Base-by-base conservation (phyloP, 768 basidiomycete genomes). In the Lepiota subincarnata region DNA sequence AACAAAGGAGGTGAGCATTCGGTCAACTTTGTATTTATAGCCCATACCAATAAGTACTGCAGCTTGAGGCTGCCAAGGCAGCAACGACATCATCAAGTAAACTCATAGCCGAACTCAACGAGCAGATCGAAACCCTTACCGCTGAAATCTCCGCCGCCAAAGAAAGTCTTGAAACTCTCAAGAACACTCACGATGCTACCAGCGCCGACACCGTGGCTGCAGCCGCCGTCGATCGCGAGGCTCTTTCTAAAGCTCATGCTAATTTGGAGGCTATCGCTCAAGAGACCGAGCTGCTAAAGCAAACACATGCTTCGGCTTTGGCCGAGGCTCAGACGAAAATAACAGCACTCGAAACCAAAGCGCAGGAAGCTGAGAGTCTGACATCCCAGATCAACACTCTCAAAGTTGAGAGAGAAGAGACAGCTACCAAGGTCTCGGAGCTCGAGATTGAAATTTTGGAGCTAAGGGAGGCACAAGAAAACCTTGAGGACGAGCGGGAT, bases 401-500 rank as follows among this genome's bases (percentile, higher is more conserved):
- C 56, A 82, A 80, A 64, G 65, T 64, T 11, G 86, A 89, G 67
- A 85, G 82, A 61, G 87, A 87, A 61, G 89, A 90, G 54, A 82
- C 71, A 38, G 79, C 83, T 7, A 73, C 70, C 62, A 89, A 84
- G 67, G 71, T 92, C 3, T 89, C 87, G 0, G 90, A 93, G 61
- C 73, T 91, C 20, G 91, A 93, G 70, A 71, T 93, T 46, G 89
- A 92, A 64, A 77, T 91, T 38, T 67, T 92, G 53, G 90, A 92
- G 68, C 62, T 86, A 55, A 88, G 78, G 66, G 90, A 93, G 64
- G 73, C 73, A 38, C 80, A 81, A 56, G 90, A 92, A 59, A 67
- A 67, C 16, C 70, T 76, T 5, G 83, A 87, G 60, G 89, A 89
- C 51, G 77, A 77, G 26, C 80, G 76, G 46, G 72, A 69, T 42